Conservation (phyloP, 1,284 basidiomycete species). For the Amylostereum chailletii region DNA sequence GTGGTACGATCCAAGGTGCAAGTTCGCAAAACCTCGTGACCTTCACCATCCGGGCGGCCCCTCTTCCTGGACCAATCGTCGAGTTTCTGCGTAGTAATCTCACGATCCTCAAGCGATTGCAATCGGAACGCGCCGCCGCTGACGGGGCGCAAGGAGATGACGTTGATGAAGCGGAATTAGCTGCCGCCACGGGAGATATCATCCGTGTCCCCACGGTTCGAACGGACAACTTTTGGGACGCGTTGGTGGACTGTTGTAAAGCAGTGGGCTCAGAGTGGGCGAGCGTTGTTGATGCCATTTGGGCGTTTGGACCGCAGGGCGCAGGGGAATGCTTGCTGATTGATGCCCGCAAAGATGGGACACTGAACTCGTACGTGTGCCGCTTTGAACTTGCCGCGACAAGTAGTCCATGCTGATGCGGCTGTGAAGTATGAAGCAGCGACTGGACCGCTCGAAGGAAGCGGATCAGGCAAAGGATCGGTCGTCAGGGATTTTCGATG, state of each 20-base stretch:
- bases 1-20: constrained; percentile 74
- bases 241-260: constrained; percentile 57
- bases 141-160: constrained; percentile 30
- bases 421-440: constrained; percentile 8
- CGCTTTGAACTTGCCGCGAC: neutral
- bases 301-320: constrained; percentile 88
- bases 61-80: constrained; percentile 63
- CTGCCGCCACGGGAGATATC: constrained; percentile 50
- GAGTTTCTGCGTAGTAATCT: constrained; percentile 76
- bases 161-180: constrained; percentile 25
- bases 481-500: constrained; percentile 55
- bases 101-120: constrained; percentile 44
- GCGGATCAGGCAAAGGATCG: constrained; percentile 16
- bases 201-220: constrained; percentile 53
- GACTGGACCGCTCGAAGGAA: constrained; percentile 32
- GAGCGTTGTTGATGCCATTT: constrained; percentile 65
- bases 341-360: constrained; percentile 47
- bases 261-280: constrained; percentile 79
- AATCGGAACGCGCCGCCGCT: constrained; percentile 34
- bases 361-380: constrained; percentile 38
- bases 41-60: constrained; percentile 80
- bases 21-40: constrained; percentile 68
- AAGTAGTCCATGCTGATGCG: neutral
- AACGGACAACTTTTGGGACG: constrained; percentile 77
- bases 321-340: constrained; percentile 85